A percentile compares a stretch with the other conserved stretches of the same genome.
Evolutionary conservation across 345 rosid genomes (phyloP).

Genomic region (Linum trigynum): DNA sequence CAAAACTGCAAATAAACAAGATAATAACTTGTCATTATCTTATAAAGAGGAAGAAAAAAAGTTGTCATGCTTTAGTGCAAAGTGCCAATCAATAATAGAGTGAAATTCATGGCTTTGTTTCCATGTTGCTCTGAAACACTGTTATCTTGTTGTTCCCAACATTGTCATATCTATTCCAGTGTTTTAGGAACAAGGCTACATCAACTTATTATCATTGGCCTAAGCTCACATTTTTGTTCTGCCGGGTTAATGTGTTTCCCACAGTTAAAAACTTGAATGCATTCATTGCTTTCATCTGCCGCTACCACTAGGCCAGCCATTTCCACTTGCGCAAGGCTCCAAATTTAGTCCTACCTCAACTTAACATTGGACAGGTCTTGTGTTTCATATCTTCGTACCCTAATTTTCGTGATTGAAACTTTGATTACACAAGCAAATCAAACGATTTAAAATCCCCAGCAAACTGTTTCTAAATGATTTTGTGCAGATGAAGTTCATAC

Average conservation of each 20-base stretch:
- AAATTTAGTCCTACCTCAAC: not conserved
- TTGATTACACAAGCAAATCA: not conserved
- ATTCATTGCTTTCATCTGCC: not conserved
- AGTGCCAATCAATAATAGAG: not conserved
- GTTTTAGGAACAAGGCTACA: not conserved
- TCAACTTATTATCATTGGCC: not conserved
- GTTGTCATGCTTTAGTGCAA: not conserved
- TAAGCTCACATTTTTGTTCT: not conserved
- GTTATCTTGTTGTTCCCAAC: not conserved
- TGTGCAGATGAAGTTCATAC: not conserved
- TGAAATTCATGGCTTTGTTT: not conserved
- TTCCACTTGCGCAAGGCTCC: not conserved
- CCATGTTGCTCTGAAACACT: not conserved
- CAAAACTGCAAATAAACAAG: slow-evolving; percentile 46
- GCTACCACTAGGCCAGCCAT: not conserved
- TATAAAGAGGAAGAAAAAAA: slow-evolving; percentile 10
- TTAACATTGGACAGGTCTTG: not conserved
- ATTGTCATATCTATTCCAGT: not conserved
- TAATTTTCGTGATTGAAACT: not conserved
- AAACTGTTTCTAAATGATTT: not conserved
- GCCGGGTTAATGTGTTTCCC: not conserved
- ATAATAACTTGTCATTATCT: not conserved
- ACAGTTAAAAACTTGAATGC: not conserved
- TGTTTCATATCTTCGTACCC: not conserved
- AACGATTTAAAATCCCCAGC: not conserved